Conservation (phyloP, 2,329 filamentous ascomycete genomes). For the Neocatenulostroma microsporum region DNA sequence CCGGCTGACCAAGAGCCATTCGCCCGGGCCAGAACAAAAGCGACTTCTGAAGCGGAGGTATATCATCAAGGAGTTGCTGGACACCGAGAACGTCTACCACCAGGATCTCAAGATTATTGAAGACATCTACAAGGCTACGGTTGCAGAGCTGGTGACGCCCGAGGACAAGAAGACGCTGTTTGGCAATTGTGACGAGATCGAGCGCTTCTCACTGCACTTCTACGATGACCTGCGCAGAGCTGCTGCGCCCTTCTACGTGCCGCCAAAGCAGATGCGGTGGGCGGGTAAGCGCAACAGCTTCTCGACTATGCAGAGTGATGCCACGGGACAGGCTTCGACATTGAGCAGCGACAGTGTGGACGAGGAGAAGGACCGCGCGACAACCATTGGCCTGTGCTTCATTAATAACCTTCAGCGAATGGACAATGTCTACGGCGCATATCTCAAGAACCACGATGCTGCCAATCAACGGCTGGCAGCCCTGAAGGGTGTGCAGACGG, state of each 20-base stretch:
- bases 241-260: slow-evolving; percentile 69
- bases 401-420: slow-evolving; percentile 48
- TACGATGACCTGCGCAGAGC: slow-evolving; percentile 73
- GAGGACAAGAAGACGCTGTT: slow-evolving; percentile 88
- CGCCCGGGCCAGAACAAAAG: slow-evolving; percentile 45
- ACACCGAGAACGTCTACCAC: slow-evolving; percentile 86
- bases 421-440: slow-evolving; percentile 58
- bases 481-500: slow-evolving; percentile 51
- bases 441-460: slow-evolving; percentile 57
- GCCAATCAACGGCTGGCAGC: slow-evolving; percentile 54
- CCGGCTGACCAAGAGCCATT: slow-evolving; percentile 16
- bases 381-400: slow-evolving; percentile 54
- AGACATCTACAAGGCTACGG: slow-evolving; percentile 92
- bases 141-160: slow-evolving; percentile 59
- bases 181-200: slow-evolving; percentile 84
- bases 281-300: slow-evolving; percentile 45
- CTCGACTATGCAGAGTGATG: slow-evolving; percentile 36
- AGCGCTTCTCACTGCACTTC: slow-evolving; percentile 75
- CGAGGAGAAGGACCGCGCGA: slow-evolving; percentile 51
- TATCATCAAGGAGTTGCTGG: slow-evolving; percentile 82
- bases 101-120: slow-evolving; percentile 96
- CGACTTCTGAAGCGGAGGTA: slow-evolving; percentile 73
- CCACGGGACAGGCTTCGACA: slow-evolving; percentile 23
- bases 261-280: slow-evolving; percentile 49
- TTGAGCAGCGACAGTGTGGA: slow-evolving; percentile 29